A percentile compares a stretch with the other conserved stretches of the same genome.
Evolutionary conservation across 2,329 filamentous ascomycete species (phyloP).

Genomic region (Didymella lethalis): DNA sequence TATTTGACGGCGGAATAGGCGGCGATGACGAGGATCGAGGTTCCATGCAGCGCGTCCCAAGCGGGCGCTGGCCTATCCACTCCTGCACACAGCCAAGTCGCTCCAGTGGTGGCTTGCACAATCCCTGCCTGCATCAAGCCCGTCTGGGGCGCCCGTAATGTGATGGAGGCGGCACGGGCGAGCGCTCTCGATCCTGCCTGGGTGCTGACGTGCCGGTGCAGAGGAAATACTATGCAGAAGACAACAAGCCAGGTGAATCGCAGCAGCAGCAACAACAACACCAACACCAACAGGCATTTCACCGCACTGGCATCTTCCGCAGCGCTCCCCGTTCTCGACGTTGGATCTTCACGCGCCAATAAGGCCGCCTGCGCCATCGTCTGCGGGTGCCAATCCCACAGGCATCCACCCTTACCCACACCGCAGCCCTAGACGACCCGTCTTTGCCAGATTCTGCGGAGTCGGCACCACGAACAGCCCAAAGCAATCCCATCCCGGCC

Average conservation of each 20-base stretch:
- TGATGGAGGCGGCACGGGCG: slow-evolving; percentile 22
- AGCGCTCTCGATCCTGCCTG: background rate
- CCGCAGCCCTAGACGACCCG: slow-evolving; percentile 19
- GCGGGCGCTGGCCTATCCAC: slow-evolving; percentile 30
- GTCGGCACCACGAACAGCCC: slow-evolving; percentile 15
- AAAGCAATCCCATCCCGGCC: slow-evolving; percentile 13
- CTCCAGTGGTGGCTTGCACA: slow-evolving; percentile 41
- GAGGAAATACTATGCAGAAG: too few relatives aligned
- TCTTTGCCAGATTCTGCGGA: slow-evolving; percentile 24
- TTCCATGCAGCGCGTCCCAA: slow-evolving; percentile 31
- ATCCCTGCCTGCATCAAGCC: slow-evolving; percentile 34
- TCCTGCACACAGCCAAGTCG: slow-evolving; percentile 33
- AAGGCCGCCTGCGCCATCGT: slow-evolving; percentile 28
- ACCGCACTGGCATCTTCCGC: background rate
- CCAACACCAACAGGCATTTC: too few relatives aligned
- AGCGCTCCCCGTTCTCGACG: slow-evolving; percentile 25
- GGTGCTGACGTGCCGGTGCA: background rate
- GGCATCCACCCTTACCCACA: slow-evolving; percentile 30
- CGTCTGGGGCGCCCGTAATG: slow-evolving; percentile 23
- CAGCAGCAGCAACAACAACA: background rate
- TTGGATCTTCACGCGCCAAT: slow-evolving; percentile 27
- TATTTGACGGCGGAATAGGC: slow-evolving; percentile 29
- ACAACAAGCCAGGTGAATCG: background rate
- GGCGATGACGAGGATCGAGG: slow-evolving; percentile 31
- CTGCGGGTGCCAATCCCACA: slow-evolving; percentile 13